Evolutionary conservation across 2,329 filamentous ascomycete genomes (phyloP).

Genomic region (Colletotrichum cordylinicola): DNA sequence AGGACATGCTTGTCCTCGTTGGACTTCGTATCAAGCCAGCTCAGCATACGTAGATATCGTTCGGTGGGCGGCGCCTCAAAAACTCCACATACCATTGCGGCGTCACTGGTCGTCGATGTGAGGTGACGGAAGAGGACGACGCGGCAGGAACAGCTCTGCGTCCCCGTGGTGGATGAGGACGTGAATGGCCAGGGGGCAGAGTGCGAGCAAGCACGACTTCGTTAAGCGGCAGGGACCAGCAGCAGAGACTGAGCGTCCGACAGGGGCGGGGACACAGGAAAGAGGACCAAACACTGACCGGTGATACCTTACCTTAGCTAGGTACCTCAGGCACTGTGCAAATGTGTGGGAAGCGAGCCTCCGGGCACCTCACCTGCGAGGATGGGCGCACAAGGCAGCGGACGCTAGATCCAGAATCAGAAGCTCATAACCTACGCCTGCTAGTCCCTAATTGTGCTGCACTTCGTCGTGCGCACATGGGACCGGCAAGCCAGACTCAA

Average conservation of each 20-base stretch:
- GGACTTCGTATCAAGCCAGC: not conserved
- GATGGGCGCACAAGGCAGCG: not conserved
- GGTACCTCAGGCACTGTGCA: not conserved
- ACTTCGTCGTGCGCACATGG: slow-evolving; percentile 19
- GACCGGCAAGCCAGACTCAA: not conserved
- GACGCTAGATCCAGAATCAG: not conserved
- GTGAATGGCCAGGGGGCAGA: not conserved
- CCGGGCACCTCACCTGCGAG: not conserved
- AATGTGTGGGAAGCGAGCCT: not conserved
- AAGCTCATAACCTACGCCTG: not conserved
- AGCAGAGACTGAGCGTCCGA: not conserved
- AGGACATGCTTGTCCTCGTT: not conserved
- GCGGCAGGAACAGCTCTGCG: not conserved
- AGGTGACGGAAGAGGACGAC: not conserved
- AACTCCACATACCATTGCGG: not conserved
- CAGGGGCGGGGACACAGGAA: not conserved
- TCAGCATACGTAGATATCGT: not conserved
- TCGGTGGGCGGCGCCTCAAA: not conserved
- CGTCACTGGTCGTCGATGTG: not conserved
- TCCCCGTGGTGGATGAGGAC: not conserved
- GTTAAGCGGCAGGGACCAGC: not conserved
- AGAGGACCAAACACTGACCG: not conserved
- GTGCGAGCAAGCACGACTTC: not conserved
- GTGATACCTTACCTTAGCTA: not conserved
- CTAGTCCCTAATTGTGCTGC: slow-evolving; percentile 9